Conservation (phyloP, 495 filamentous ascomycete genomes). For the Paragyromitra xinjiangensis region DNA sequence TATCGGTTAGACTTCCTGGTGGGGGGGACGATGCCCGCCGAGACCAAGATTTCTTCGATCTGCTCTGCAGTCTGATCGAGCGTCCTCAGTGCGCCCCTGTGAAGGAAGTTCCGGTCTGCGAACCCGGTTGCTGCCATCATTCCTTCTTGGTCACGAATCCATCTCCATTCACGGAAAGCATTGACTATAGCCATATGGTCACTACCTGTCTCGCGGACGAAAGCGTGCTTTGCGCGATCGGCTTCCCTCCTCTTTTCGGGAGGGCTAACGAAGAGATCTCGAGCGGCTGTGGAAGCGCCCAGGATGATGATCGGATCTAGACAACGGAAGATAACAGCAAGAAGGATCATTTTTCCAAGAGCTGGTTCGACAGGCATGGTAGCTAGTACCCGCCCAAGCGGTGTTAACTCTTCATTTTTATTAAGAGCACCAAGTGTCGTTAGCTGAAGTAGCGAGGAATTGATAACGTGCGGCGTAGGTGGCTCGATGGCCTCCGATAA, state of each 20-base stretch:
- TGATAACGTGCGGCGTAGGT: constrained; percentile 61
- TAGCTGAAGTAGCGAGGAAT: constrained; percentile 62
- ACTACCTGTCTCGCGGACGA: constrained; percentile 61
- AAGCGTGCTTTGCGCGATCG: constrained; percentile 57
- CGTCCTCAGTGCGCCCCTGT: constrained; percentile 59
- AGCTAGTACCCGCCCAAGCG: constrained; percentile 64
- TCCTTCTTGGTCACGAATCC: constrained; percentile 56
- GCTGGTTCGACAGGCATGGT: constrained; percentile 63
- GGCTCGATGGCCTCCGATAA: constrained; percentile 66
- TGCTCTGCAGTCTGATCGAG: constrained; percentile 62
- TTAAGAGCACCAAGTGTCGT: constrained; percentile 63
- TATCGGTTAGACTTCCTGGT: constrained; percentile 52
- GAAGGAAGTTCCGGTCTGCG: constrained; percentile 59
- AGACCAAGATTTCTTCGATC: constrained; percentile 62
- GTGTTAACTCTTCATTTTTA: constrained; percentile 64
- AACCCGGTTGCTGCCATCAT: constrained; percentile 56
- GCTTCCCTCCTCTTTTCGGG: constrained; percentile 58
- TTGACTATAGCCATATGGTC: constrained; percentile 67
- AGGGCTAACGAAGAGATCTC: constrained; percentile 62
- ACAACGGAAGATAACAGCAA: constrained; percentile 70
- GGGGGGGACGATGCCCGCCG: constrained; percentile 61
- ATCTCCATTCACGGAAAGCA: constrained; percentile 63
- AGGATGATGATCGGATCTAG: constrained; percentile 69
- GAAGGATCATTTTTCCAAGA: constrained; percentile 67
- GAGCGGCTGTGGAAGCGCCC: constrained; percentile 60